phyloP scores from a whole-genome alignment of 495 filamentous ascomycete species.

The Penicillium lagena region DNA sequence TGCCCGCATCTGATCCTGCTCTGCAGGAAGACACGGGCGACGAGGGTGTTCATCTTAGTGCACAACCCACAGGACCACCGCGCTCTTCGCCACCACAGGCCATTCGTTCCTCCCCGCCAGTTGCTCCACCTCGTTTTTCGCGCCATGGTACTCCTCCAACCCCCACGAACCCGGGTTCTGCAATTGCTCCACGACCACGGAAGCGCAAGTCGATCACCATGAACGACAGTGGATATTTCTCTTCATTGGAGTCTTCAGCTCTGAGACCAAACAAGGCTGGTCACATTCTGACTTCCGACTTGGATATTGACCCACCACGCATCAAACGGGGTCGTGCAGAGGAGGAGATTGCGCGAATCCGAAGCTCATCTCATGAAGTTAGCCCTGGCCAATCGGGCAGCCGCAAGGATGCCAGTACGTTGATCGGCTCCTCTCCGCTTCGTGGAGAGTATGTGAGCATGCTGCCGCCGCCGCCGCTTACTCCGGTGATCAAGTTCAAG shows the following conservation, averaged over 20 bases:
- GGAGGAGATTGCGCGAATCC: slow-evolving; percentile 90
- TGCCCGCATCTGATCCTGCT: slow-evolving; percentile 75
- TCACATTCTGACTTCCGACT: slow-evolving; percentile 62
- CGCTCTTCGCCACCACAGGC: slow-evolving; percentile 56
- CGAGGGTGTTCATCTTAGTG: slow-evolving; percentile 27
- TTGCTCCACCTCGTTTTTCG: slow-evolving; percentile 54
- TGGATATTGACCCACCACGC: slow-evolving; percentile 63
- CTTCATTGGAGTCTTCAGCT: slow-evolving; percentile 92
- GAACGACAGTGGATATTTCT: slow-evolving; percentile 96
- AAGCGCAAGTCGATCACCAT: slow-evolving; percentile 72
- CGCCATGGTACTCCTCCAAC: slow-evolving; percentile 73
- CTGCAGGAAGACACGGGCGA: slow-evolving; percentile 59
- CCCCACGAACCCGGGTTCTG: slow-evolving; percentile 50
- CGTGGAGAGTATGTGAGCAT: slow-evolving; percentile 47
- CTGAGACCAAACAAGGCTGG: slow-evolving; percentile 58
- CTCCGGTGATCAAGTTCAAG: slow-evolving; percentile 80
- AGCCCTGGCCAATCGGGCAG: slow-evolving; percentile 66
- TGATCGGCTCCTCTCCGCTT: slow-evolving; percentile 57
- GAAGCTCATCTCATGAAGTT: slow-evolving; percentile 80
- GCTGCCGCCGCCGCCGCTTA: slow-evolving; percentile 75
- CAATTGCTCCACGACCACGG: slow-evolving; percentile 46
- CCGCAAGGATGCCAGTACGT: slow-evolving; percentile 31
- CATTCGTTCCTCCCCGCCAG: slow-evolving; percentile 85
- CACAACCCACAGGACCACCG: slow-evolving; percentile 27
- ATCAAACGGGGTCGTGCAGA: slow-evolving; percentile 87